Base-by-base conservation (phyloP, 441 rosid species). In the Pelargonium myrrhifolium region DNA sequence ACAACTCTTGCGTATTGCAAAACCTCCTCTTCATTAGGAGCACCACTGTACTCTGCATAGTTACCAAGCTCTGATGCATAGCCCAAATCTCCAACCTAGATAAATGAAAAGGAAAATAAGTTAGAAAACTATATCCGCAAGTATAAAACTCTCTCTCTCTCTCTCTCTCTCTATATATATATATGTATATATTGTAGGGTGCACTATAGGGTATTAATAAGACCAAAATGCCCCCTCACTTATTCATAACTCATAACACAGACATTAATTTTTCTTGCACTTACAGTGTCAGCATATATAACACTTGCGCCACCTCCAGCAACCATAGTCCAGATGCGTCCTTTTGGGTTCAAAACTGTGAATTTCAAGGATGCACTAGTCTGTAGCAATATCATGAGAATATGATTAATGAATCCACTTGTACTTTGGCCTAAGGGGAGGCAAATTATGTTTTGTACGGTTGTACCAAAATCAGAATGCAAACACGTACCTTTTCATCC, bases 221-320 rank as follows among this genome's bases (percentile, higher is more conserved):
- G 31, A 28, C 31, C 31, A 28, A 28, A 28, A 28, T 28, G 3
- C 31, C 31, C 31, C 2, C 3, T 28, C 31, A 28, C 31, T 28
- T 28, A 28, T 28, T 28, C 31, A 28, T 28, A 28, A 28, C 3
- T 4, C 31, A 28, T 4, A 28, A 28, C 31, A 28, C 31, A 28
- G 31, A 28, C 31, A 28, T 28, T 28, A 28, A 28, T 2, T 28
- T 28, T 28, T 53, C 59, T 53, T 53, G 65, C 39, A 49, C 89
- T 80, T 69, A 92, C 97, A 6, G 97, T 92, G 70, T 92, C 97
- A 17, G 93, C 98, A 80, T 92, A 90, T 66, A 92, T 92, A 47
- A 92, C 96, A 75, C 98, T 92, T 47, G 98, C 98, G 75, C 96
- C 93, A 43, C 97, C 98, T 72, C 98, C 98, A 66, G 97, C 98